Base-by-base conservation (phyloP, 768 basidiomycete species). In the Leccinum ochraceum region DNA sequence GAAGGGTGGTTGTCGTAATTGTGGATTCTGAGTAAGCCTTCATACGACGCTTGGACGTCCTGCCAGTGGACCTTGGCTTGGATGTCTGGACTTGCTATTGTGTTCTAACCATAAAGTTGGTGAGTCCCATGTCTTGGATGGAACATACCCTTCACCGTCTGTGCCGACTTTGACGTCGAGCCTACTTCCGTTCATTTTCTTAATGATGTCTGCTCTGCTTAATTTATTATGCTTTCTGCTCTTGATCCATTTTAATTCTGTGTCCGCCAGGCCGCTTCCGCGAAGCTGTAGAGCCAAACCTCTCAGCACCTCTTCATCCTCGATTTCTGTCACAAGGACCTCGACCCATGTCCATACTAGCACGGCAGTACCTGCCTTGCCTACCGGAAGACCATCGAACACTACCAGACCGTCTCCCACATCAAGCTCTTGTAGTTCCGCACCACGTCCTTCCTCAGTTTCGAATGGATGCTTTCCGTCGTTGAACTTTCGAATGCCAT, bases 401-500 rank as follows among this genome's bases (percentile, higher is more conserved):
- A 20, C 20, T 22, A 28, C 61, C 14, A 30, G 53, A 39, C 50
- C 11, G 13, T 34, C 49, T 24, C 39, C 37, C 14, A 9, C 39
- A 36, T 28, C 56, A 5, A 53, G 20, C 16, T 6, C 53, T 17
- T 1, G 8, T 30, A 51, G 16, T 64, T 26, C 50, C 2, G 8
- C 49, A 22, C 24, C 50, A 17, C 34, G 14, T 24, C 16, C 50
- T 28, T 13, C 11, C 39, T 8, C 53, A 6, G 3, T 13, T 7
- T 58, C 55, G 1, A 46, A 62, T 5, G 20, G 39, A n/a, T 81
- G 80, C 55, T 78, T 76, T 66, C 80, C 78, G 37, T 71, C 75
- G 22, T 54, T 79, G 39, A 67, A 76, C 2, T 89, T 88, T 65
- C 69, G 64, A 10, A 88, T 84, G 84, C 89, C 89, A 3, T 66